Base-by-base conservation (phyloP, 495 filamentous ascomycete genomes). In the Pyrenula massariospora region DNA sequence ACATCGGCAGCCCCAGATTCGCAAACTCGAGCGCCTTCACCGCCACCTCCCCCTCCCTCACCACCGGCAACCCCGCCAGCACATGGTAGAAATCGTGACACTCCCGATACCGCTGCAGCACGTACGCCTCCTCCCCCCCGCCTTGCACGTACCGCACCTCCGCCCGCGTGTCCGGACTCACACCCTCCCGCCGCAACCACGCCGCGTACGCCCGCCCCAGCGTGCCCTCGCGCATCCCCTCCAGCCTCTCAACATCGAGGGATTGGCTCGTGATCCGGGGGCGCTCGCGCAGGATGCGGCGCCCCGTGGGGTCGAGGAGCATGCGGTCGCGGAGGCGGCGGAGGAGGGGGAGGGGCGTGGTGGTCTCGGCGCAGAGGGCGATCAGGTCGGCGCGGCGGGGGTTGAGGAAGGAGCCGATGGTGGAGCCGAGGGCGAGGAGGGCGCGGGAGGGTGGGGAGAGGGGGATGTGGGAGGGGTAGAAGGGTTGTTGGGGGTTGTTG, bases 21-120 rank as follows among this genome's bases (percentile, higher is more conserved):
- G 91, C 79, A 66, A 96, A 97, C 74, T 97, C 92, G 60, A 97
- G 93, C 2, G 91, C 89, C 74, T 97, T 97, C 56, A 97, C 78
- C 55, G 91, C 91, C 10, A 97, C 75, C 73, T 97, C 94, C 20
- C 94, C 93, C 71, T 98, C 94, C 1, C 88, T 77, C 52, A 96
- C 84, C n/a, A 90, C 80, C 0, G 94, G 93, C 25, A 98, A 73
- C 0, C 93, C 93, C 12, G 91, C 96, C 31, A 98, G 73, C 0
- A 94, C 93, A 70, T 98, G 93, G 75, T 95, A 97, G 77, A 98
- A 97, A 66, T 98, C 93, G 69, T 98, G 93, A 63, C 87, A 93
- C 70, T 98, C 94, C 52, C 93, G 83, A 70, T 98, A 98, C 24
- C 93, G 84, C 78, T 97, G 93, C 89, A 98, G 95, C 2, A 97